These are phyloP conservation scores for Rhizopogon vesiculosus DNA, from an alignment of 768 basidiomycete species.

Conservation along the genomic window DNA sequence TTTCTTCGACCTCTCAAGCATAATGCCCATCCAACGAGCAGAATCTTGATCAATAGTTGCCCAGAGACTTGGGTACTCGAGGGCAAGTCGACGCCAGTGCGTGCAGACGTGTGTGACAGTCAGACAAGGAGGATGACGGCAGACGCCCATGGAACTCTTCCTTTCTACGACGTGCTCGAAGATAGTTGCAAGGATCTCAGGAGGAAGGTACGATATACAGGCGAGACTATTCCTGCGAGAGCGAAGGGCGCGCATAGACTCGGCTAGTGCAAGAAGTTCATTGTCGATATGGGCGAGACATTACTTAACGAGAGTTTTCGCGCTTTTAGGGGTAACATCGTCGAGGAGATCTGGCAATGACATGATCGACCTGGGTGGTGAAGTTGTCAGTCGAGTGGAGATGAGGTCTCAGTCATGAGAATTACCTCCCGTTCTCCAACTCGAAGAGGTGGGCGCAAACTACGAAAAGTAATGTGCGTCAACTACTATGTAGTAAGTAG, in stretches of 20 bases:
- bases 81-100: too few relatives aligned
- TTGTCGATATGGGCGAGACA: slow-evolving; percentile 13
- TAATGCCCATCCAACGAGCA: slow-evolving; percentile 30
- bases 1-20: slow-evolving; percentile 19
- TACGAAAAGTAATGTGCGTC: too few relatives aligned
- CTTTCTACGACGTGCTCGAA: slow-evolving; percentile 1
- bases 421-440: too few relatives aligned
- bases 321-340: too few relatives aligned
- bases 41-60: slow-evolving; percentile 15
- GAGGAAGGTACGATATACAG: slow-evolving; percentile 14
- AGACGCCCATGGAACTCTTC: not conserved
- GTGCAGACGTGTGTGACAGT: not conserved
- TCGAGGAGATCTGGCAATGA: too few relatives aligned
- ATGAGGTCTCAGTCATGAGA: too few relatives aligned
- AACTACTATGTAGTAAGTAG: too few relatives aligned
- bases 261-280: slow-evolving; percentile 9
- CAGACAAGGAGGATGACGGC: slow-evolving; percentile 9
- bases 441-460: too few relatives aligned
- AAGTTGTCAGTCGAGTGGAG: too few relatives aligned
- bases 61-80: too few relatives aligned
- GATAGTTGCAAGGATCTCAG: slow-evolving; percentile 18
- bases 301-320: not conserved
- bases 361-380: too few relatives aligned
- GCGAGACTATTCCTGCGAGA: slow-evolving; percentile 13
- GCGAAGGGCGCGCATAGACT: slow-evolving; percentile 11